Evolutionary conservation across 176 grass and related monocot genomes (phyloP), one percentile per base, ranked within the genome.

Genomic region (Areca catechu): DNA sequence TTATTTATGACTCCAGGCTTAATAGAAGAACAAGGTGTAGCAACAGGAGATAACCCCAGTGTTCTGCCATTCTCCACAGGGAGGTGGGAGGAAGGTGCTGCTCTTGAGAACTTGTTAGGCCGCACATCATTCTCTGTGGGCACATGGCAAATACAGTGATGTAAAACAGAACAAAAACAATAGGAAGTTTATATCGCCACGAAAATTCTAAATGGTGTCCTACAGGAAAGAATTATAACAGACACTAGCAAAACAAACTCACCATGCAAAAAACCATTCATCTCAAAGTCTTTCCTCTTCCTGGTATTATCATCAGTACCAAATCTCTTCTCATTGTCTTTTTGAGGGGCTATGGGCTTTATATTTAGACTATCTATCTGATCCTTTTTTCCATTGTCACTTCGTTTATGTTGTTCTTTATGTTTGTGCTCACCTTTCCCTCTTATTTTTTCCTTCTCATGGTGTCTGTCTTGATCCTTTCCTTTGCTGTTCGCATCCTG

Each of bases 241-340:
- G 23, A 71, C 16, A 56, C 57, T 63, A 48, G 56, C 23, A 22
- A 47, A 23, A 29, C 37, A 60, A 78, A 86, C 83, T 82, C 78
- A 86, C 83, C 74, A 78, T 78, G 83, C 68, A 72, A 71, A 75
- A 71, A 82, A 72, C 75, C 79, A 79, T 88, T 88, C 54, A 56
- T 88, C 57, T 90, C 82, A 6, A 66, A 69, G 69, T 76, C 71
- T 75, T 90, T 90, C 74, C 86, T 73, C 75, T 90, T 90, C 78
- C 79, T 83, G 55, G 70, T 49, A 37, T 67, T 85, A 24, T 75
- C 82, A 62, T 73, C 75, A 57, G 71, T 69, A 61, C 55, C 67
- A 50, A 48, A 7, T 79, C 66, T 48, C 34, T 78, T 82, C 3
- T 10, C 53, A 55, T 69, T 79, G 63, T 82, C 71, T 56, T 23